Evolutionary conservation across 441 rosid genomes (phyloP).

Genomic region (Pelargonium myrrhifolium): DNA sequence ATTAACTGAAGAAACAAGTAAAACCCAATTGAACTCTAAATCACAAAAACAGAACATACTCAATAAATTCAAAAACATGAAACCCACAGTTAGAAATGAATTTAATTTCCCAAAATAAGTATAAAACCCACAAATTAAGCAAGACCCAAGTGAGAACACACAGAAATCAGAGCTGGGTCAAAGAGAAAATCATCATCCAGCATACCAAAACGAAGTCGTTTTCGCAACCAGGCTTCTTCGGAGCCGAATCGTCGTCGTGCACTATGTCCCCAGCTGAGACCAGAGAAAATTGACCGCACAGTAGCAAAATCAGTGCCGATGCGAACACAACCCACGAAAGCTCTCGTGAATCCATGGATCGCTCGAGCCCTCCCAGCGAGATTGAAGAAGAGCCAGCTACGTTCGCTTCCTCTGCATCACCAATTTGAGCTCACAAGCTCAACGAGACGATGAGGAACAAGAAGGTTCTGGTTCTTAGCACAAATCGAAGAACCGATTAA

Average conservation of each 20-base stretch:
- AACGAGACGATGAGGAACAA: slow-evolving; percentile 4
- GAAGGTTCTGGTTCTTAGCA: not conserved
- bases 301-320: slow-evolving; percentile 34
- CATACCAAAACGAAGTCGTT: slow-evolving; percentile 91
- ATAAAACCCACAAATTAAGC: slow-evolving; percentile 16
- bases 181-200: slow-evolving; percentile 6
- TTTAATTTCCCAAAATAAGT: not conserved
- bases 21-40: too few species aligned
- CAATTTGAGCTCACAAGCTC: slow-evolving; percentile 6
- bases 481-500: not conserved
- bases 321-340: slow-evolving; percentile 28
- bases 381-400: slow-evolving; percentile 19
- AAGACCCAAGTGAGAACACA: slow-evolving; percentile 19
- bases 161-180: not conserved
- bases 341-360: slow-evolving; percentile 52
- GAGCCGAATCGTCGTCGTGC: slow-evolving; percentile 75
- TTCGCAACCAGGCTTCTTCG: slow-evolving; percentile 95
- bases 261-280: slow-evolving; percentile 83
- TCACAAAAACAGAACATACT: not conserved
- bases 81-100: slow-evolving; percentile 1
- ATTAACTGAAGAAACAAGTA: not conserved
- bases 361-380: slow-evolving; percentile 13
- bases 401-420: slow-evolving; percentile 27
- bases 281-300: slow-evolving; percentile 32
- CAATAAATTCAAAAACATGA: not conserved